Evolutionary conservation across 805 yeast genomes (phyloP), one percentile per base, ranked within the genome.

Genomic region (Priceomyces carsonii): DNA sequence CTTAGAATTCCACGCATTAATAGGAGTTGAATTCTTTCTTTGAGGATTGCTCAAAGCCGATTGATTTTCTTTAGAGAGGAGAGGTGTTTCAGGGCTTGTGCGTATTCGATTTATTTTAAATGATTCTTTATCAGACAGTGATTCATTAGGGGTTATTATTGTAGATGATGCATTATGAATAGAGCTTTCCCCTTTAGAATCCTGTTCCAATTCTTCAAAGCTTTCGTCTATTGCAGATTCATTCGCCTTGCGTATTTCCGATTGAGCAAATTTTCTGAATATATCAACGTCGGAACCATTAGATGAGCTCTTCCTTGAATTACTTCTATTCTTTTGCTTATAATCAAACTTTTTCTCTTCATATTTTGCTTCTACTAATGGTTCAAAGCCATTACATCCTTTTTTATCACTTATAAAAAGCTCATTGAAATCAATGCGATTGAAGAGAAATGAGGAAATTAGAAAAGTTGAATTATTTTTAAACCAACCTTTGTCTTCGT

Each of bases 331-430:
- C 47, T 50, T 51, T 26, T 42, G 51, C 32, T 48, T 44, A 4
- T 32, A 38, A 6, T 40, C 36, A 9, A 29, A 29, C 12, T 35
- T 39, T 9, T 38, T 35, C 2, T 19, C 26, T 8, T 54, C 59
- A 13, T 40, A 36, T 35, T 55, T 61, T 12, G 54, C 40, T 41
- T 68, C 74, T 19, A 66, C 36, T 18, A 64, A 43, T 2, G 71
- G 71, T 20, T 53, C 62, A 43, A 68, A 68, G 5, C 57, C 48
- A 29, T 34, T 17, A 30, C 36, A 59, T 0, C 71, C 71, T 32
- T 54, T 57, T 9, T 50, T 38, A 35, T 65, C 64, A 35, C 61
- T 57, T 54, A 67, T 58, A 32, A 61, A 66, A 3, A 40, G 35
- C 26, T 59, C 62, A 33, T 66, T 64, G 40, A 48, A 63, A 2